These are phyloP conservation scores for Alternaria triticimaculans DNA, from an alignment of 2,329 filamentous ascomycete genomes.

Conservation along the genomic window DNA sequence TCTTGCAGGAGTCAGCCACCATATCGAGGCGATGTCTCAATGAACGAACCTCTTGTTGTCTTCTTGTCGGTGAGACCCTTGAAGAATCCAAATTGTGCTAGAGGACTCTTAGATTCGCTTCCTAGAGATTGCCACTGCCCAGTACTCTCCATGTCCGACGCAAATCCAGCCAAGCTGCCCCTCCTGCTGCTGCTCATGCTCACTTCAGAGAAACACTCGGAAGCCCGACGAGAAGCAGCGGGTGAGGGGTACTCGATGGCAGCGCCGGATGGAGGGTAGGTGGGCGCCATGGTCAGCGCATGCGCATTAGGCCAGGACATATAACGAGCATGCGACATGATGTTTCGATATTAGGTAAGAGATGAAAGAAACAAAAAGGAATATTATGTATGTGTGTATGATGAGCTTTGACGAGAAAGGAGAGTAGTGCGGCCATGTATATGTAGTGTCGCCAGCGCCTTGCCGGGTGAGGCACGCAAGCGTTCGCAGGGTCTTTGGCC, in stretches of 20 bases:
- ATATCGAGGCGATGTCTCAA: neutral
- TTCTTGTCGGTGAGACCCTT: slow-evolving; percentile 74
- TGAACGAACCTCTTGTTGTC: slow-evolving; percentile 70
- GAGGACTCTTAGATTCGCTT: slow-evolving; percentile 47
- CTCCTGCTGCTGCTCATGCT: slow-evolving; percentile 37
- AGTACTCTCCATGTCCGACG: slow-evolving; percentile 47
- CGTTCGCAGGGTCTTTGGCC: slow-evolving; percentile 15
- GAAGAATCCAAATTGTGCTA: slow-evolving; percentile 60
- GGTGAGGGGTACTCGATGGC: slow-evolving; percentile 45
- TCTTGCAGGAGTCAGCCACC: slow-evolving; percentile 57
- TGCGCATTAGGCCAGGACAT: slow-evolving; percentile 43
- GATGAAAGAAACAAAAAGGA: slow-evolving; percentile 24
- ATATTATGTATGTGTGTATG: slow-evolving; percentile 38
- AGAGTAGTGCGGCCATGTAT: slow-evolving; percentile 40
- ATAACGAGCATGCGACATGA: slow-evolving; percentile 45
- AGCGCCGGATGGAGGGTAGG: slow-evolving; percentile 43
- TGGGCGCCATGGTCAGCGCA: slow-evolving; percentile 46
- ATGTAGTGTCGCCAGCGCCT: slow-evolving; percentile 34
- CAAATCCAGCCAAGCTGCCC: slow-evolving; percentile 45
- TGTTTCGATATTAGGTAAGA: slow-evolving; percentile 15
- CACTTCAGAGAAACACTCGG: slow-evolving; percentile 42
- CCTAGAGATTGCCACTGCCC: slow-evolving; percentile 48
- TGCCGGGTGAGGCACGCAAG: slow-evolving; percentile 14
- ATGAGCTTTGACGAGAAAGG: slow-evolving; percentile 32
- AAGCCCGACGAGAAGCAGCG: slow-evolving; percentile 39